phyloP scores from a whole-genome alignment of 331 rosid genomes.

The Stylosanthes scabra region DNA sequence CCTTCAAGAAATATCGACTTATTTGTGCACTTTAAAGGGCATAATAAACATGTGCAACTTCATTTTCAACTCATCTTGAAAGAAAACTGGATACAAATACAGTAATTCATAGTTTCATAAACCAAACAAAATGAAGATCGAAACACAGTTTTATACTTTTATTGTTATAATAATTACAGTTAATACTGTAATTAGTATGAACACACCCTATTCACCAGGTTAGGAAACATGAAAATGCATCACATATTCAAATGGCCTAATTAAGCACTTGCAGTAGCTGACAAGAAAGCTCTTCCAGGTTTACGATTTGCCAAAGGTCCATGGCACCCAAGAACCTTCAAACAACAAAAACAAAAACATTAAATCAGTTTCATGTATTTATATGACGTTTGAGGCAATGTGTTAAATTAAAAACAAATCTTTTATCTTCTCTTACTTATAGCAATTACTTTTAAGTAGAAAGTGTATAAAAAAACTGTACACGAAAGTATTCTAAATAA shows the following conservation, averaged over 20 bases:
- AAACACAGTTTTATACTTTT: neutral
- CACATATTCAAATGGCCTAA: neutral
- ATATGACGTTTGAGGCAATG: too few relatives aligned
- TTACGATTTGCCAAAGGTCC: slow-evolving; percentile 71
- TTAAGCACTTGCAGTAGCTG: slow-evolving; percentile 55
- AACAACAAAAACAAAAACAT: neutral
- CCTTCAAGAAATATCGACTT: neutral
- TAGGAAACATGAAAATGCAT: neutral
- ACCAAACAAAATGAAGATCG: neutral
- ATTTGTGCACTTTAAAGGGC: neutral
- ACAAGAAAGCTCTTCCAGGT: slow-evolving; percentile 74
- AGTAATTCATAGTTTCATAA: neutral
- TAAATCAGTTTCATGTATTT: neutral
- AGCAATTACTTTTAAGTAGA: too few relatives aligned
- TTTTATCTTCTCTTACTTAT: too few relatives aligned
- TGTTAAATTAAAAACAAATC: too few relatives aligned
- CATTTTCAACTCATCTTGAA: neutral
- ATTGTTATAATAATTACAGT: neutral
- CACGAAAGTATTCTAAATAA: neutral
- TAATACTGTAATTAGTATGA: slow-evolving; percentile 3
- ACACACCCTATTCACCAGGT: neutral
- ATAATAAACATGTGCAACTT: slow-evolving; percentile 11
- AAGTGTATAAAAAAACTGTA: too few relatives aligned
- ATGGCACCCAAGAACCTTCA: slow-evolving; percentile 82
- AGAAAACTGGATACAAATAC: slow-evolving; percentile 12